Base-by-base conservation (phyloP, 768 basidiomycete species). In the Podaxis rugospora region DNA sequence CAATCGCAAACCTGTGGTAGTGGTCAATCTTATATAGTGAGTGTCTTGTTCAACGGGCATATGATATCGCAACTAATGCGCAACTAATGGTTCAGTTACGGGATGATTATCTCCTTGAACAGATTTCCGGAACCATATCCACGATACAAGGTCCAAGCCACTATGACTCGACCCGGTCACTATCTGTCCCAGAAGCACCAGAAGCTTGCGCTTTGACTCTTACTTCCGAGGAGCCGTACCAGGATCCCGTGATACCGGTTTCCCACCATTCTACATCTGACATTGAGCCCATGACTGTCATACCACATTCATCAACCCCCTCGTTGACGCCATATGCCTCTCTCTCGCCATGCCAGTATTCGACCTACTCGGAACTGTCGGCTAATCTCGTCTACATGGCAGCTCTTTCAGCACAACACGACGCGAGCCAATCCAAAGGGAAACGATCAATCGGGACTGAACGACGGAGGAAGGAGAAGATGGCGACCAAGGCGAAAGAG, bases 351-450 rank as follows among this genome's bases (percentile, higher is more conserved):
- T 32, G 49, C 23, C 59, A 61, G 39, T 46, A 49, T 16, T 61
- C 59, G 7, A 55, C 42, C 28, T 61, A 61, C 27, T 61, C 59
- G n/a, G 59, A 61, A 14, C 35, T 61, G 18, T 54, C 59, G 6
- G 59, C 52, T 32, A 61, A 61, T 27, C 52, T 61, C 14, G 36
- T 25, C 2, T 61, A 61, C 14, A 47, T 61, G 52, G 18, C 52
- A 13, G 21, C 59, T 3, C 35, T 54, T 2, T 55, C 59, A 3
- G 18, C 6, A n/a, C 28, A 21, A 5, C 16, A 18, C 9, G 40
- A 53, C 4, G 28, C 16, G 1, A 52, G 9, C 27, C 4, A 23
- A 1, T 21, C 42, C 18, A 50, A 49, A 21, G 21, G 2, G 16
- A 44, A 55, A 27, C 49, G 40, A 32, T 13, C 27, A 13, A 14